A percentile compares a stretch with the other conserved stretches of the same genome.
Conservation (phyloP, 2,329 filamentous ascomycete species). For the Fusarium sulawesiense region DNA sequence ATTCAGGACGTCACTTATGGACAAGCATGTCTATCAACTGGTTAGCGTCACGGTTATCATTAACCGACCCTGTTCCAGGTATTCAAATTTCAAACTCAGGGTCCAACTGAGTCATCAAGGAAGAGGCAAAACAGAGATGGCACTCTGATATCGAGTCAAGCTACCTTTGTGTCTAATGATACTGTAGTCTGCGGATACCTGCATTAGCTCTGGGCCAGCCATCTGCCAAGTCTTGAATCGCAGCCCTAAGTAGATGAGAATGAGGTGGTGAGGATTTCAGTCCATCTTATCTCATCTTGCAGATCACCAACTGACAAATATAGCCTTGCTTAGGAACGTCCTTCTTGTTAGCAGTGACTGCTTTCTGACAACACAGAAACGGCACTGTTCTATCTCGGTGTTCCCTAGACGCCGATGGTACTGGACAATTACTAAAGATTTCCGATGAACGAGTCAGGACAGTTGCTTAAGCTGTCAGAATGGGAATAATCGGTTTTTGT, state of each 20-base stretch:
- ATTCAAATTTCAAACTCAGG: slow-evolving; percentile 6
- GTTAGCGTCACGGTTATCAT: slow-evolving; percentile 19
- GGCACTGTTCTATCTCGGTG: not conserved
- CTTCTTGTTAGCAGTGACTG: not conserved
- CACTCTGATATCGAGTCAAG: not conserved
- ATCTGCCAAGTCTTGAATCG: not conserved
- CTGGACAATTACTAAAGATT: not conserved
- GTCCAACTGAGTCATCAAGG: slow-evolving; percentile 2
- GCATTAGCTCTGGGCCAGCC: slow-evolving; percentile 5
- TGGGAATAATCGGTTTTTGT: slow-evolving; percentile 43
- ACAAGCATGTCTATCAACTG: not conserved
- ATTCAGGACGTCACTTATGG: not conserved
- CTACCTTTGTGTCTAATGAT: not conserved
- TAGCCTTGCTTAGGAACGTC: not conserved
- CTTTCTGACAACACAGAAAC: not conserved
- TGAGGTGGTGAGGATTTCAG: not conserved
- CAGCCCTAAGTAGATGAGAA: not conserved
- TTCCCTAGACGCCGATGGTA: not conserved
- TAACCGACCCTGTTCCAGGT: slow-evolving; percentile 20
- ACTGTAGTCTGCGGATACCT: not conserved
- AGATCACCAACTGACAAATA: not conserved
- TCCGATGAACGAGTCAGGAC: not conserved
- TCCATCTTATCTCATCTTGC: not conserved
- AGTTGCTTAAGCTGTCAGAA: slow-evolving; percentile 12
- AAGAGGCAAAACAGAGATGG: not conserved